Base-by-base conservation (phyloP, 2,329 filamentous ascomycete genomes). In the Phialophora chinensis region DNA sequence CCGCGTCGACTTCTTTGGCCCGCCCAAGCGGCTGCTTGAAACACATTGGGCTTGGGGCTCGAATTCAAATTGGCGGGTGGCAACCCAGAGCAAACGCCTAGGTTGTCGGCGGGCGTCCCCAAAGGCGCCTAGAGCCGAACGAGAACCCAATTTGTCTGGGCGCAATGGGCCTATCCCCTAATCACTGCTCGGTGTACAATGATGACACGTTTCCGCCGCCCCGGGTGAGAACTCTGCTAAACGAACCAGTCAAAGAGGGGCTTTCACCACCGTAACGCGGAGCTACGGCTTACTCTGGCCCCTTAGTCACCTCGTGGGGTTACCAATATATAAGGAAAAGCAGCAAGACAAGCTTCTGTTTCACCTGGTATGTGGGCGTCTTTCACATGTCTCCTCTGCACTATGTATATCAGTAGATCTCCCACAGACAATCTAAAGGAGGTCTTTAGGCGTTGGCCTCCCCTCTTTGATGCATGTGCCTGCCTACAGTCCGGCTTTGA, bases 151-250 rank as follows among this genome's bases (percentile, higher is more conserved):
- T 20, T 3, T 3, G 4, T 44, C 23, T 31, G n/a, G 57, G 42
- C 38, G 50, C n/a, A 6, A 35, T 33, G 31, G 29, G 42, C 38
- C 23, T 60, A 7, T n/a, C n/a, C 23, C n/a, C 57, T 20, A n/a
- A 42, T 42, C 14, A 42, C 14, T 5, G 4, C 25, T 50, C 7
- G 57, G 57, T 17, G 49, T 35, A 49, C 31, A 31, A 27, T 49
- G 57, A 42, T 50, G 27, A 60, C 57, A 49, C 42, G 35, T 35
- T 49, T 50, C 57, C 57, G 42, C 42, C 3, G 42, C 47, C 20
- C 11, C n/a, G 57, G 57, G 42, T 50, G 55, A 38, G 31, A 38
- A 38, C 55, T 44, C 35, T 49, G 25, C 35, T 49, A 31, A 59
- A 33, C 38, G 56, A 6, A 42, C 56, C 57, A 44, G 27, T 20